phyloP scores from a whole-genome alignment of 495 filamentous ascomycete genomes.

The Endocarpon pusillum region DNA sequence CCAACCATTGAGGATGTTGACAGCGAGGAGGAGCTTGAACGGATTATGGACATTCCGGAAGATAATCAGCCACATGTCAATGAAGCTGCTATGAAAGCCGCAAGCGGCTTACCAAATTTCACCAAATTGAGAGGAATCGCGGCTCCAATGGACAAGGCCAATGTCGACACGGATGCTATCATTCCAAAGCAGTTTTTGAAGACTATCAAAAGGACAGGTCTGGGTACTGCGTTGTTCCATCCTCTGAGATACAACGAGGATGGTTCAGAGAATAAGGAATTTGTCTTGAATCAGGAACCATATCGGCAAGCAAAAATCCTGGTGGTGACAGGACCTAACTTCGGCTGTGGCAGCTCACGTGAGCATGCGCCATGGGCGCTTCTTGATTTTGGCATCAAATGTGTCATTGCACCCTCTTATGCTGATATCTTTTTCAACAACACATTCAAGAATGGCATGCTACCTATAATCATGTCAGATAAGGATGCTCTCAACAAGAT shows the following conservation, averaged over 20 bases:
- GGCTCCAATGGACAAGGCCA: conserved; percentile 71
- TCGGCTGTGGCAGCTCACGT: conserved; percentile 83
- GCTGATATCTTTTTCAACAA: conserved; percentile 99
- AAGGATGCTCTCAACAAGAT: conserved; percentile 47
- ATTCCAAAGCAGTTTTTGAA: conserved; percentile 99
- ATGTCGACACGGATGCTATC: conserved; percentile 95
- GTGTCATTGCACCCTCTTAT: conserved; percentile 80
- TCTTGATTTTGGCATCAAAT: conserved; percentile 89
- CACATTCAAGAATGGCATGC: conserved; percentile 99
- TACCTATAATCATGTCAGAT: conserved; percentile 64
- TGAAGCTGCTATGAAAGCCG: conserved; percentile 29
- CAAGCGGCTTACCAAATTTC: conserved; percentile 66
- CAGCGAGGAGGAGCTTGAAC: conserved; percentile 61
- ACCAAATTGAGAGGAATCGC: conserved; percentile 67
- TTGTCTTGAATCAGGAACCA: conserved; percentile 79
- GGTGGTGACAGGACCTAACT: conserved; percentile 85
- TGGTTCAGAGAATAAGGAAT: conserved; percentile 57
- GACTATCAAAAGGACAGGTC: conserved; percentile 94
- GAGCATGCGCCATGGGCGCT: conserved; percentile 98
- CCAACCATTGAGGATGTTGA: conserved; percentile 55
- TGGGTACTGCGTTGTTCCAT: conserved; percentile 76
- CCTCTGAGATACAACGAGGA: conserved; percentile 60
- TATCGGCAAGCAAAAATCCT: conserved; percentile 80
- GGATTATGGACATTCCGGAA: conserved; percentile 57
- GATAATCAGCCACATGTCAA: conserved; percentile 48